Evolutionary conservation across 768 basidiomycete species (phyloP).

Genomic region (Coprinellus micaceus): DNA sequence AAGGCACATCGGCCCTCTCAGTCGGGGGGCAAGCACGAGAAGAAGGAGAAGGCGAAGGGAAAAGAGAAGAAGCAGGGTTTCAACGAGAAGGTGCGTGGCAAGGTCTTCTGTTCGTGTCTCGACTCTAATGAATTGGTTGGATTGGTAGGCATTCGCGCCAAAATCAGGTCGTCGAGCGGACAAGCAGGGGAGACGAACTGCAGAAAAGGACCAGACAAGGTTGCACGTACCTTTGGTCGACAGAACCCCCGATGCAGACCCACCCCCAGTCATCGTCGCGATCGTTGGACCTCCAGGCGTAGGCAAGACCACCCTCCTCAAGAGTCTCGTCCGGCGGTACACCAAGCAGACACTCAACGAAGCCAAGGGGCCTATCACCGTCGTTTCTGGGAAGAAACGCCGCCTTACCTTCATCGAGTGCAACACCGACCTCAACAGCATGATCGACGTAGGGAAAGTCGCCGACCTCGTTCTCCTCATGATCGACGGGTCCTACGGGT

Average conservation of each 20-base stretch:
- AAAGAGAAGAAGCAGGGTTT: slow-evolving; percentile 72
- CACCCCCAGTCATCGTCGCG: slow-evolving; percentile 92
- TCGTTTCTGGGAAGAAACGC: slow-evolving; percentile 89
- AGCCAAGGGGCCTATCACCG: slow-evolving; percentile 89
- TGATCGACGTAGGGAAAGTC: slow-evolving; percentile 97
- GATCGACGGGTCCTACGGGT: slow-evolving; percentile 97
- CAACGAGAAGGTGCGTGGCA: slow-evolving; percentile 78
- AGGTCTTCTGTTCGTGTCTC: background rate
- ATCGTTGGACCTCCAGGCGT: slow-evolving; percentile 96
- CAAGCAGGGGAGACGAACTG: slow-evolving; percentile 83
- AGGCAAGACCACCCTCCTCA: slow-evolving; percentile 92
- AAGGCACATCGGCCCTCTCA: slow-evolving; percentile 78
- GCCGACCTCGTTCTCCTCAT: slow-evolving; percentile 95
- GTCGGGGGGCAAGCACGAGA: slow-evolving; percentile 69
- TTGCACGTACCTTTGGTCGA: slow-evolving; percentile 96
- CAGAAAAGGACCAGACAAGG: slow-evolving; percentile 89
- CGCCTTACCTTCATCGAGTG: slow-evolving; percentile 96
- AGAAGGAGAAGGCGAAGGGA: slow-evolving; percentile 68
- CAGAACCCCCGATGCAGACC: slow-evolving; percentile 85
- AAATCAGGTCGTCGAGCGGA: slow-evolving; percentile 89
- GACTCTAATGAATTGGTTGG: background rate
- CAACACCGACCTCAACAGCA: slow-evolving; percentile 95
- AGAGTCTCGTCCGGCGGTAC: slow-evolving; percentile 85
- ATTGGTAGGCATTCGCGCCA: slow-evolving; percentile 71
- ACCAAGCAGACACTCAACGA: slow-evolving; percentile 92